phyloP scores from a whole-genome alignment of 495 filamentous ascomycete genomes.

The Tricharina praecox region DNA sequence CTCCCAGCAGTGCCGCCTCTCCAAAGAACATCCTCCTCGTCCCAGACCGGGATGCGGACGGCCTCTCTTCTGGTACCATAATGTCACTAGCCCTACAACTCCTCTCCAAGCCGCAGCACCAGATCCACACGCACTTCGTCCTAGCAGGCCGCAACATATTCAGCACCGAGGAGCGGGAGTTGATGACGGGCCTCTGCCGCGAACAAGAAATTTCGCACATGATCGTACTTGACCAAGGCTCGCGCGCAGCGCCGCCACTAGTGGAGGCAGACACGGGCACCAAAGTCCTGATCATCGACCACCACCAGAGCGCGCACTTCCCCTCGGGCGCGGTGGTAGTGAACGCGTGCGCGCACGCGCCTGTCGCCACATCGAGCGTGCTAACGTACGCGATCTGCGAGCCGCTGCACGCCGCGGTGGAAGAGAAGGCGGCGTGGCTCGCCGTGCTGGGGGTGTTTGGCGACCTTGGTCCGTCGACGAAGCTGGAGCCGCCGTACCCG shows the following conservation, averaged over 20 bases:
- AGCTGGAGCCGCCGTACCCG: conserved; percentile 33
- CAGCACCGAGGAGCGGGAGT: conserved; percentile 30
- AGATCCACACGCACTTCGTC: conserved; percentile 25
- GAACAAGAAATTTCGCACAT: conserved; percentile 34
- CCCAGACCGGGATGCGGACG: conserved; percentile 48
- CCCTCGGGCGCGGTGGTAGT: conserved; percentile 34
- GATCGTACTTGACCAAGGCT: conserved; percentile 45
- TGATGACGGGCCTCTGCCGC: conserved; percentile 26
- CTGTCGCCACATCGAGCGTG: conserved; percentile 40
- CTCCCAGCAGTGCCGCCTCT: conserved; percentile 3
- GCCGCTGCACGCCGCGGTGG: conserved; percentile 32
- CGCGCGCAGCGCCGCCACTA: conserved; percentile 33
- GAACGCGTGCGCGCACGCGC: conserved; percentile 38
- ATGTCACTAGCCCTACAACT: conserved; percentile 36
- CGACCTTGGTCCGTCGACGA: conserved; percentile 36
- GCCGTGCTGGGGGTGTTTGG: conserved; percentile 42
- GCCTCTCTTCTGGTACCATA: conserved; percentile 41
- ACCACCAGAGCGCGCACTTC: conserved; percentile 39
- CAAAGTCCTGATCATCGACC: conserved; percentile 39
- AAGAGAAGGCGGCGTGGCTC: conserved; percentile 34
- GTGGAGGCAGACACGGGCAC: conserved; percentile 27
- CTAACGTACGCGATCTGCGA: conserved; percentile 42
- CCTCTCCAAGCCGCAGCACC: conserved; percentile 28
- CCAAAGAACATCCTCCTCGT: conserved; percentile 32
- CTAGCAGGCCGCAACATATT: conserved; percentile 37